Conservation (phyloP, 1,139 yeast genomes). For the Suhomyces terraborum region DNA sequence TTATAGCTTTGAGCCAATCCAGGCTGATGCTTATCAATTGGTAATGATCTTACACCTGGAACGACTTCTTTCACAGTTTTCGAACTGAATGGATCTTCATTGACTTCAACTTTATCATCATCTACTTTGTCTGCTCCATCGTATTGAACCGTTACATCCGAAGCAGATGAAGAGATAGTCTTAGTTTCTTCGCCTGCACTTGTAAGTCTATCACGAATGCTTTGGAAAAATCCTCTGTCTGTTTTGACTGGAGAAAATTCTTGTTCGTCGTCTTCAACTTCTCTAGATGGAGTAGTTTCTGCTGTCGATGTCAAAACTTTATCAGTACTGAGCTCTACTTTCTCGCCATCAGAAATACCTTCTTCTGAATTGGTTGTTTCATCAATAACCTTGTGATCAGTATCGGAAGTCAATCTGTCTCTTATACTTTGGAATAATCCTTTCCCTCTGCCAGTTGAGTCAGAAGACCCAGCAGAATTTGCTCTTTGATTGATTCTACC, state of each 20-base stretch:
- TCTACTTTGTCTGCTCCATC: constrained; percentile 8
- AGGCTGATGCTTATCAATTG: constrained; percentile 8
- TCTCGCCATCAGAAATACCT: constrained; percentile 23
- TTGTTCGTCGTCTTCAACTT: constrained; percentile 20
- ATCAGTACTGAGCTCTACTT: constrained; percentile 21
- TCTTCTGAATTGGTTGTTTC: constrained; percentile 19
- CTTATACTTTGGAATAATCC: constrained; percentile 41
- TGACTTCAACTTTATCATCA: constrained; percentile 1
- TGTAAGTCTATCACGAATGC: constrained; percentile 23
- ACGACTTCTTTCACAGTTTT: background rate
- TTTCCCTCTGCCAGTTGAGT: constrained; percentile 24
- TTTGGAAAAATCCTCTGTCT: constrained; percentile 23
- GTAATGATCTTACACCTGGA: constrained; percentile 12
- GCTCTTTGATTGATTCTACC: constrained; percentile 14
- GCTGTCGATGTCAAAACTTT: constrained; percentile 28
- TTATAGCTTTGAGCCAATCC: constrained; percentile 7
- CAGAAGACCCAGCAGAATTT: constrained; percentile 9
- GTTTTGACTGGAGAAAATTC: constrained; percentile 14
- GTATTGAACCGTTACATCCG: constrained; percentile 24
- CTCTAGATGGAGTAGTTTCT: constrained; percentile 36
- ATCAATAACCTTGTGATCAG: constrained; percentile 12
- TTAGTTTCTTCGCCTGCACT: constrained; percentile 13
- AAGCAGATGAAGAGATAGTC: constrained; percentile 23
- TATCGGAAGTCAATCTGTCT: constrained; percentile 30
- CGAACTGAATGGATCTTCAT: constrained; percentile 1